Conservation (phyloP, 768 basidiomycete species). For the Tremella mesenterica region DNA sequence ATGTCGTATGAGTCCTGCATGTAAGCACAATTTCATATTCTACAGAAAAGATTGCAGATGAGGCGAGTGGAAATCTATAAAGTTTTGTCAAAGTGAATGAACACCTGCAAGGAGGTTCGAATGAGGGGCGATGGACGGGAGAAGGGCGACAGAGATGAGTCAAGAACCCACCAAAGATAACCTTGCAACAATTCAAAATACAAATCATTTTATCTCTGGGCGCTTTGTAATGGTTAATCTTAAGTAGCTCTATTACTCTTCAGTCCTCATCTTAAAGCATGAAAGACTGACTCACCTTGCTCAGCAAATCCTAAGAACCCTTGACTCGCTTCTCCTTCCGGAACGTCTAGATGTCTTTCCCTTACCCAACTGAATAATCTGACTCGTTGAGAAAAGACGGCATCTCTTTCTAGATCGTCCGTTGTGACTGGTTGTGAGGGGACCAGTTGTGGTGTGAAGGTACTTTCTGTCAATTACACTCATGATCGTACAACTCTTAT, state of each 20-base stretch:
- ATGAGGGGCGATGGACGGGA: too few species aligned
- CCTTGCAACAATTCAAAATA: constrained; percentile 94
- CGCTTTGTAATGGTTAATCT: constrained; percentile 98
- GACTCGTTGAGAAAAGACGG: constrained; percentile 80
- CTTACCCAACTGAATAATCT: constrained; percentile 83
- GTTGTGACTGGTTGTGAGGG: constrained; percentile 69
- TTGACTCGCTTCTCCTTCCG: constrained; percentile 52
- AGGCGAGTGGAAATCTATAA: too few species aligned
- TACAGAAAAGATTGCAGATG: not conserved
- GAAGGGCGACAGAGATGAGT: constrained; percentile 1
- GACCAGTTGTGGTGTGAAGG: constrained; percentile 78
- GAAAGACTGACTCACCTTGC: constrained; percentile 34
- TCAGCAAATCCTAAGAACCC: constrained; percentile 59
- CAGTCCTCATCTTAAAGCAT: not conserved
- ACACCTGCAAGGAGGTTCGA: too few species aligned
- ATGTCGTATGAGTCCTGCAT: constrained; percentile 76
- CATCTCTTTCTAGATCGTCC: constrained; percentile 94
- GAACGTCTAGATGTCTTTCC: constrained; percentile 82
- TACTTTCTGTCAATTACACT: constrained; percentile 55
- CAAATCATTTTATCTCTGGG: constrained; percentile 97
- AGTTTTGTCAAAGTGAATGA: too few species aligned
- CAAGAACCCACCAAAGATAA: constrained; percentile 76
- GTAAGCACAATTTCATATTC: not conserved
- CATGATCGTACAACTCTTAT: too few species aligned
- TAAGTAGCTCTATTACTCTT: constrained; percentile 65